A percentile compares a stretch with the other conserved stretches of the same genome.
These are phyloP conservation scores for Blastocladiella britannica DNA, from an alignment of 192 early-diverging fungal species.

Conservation along the genomic window DNA sequence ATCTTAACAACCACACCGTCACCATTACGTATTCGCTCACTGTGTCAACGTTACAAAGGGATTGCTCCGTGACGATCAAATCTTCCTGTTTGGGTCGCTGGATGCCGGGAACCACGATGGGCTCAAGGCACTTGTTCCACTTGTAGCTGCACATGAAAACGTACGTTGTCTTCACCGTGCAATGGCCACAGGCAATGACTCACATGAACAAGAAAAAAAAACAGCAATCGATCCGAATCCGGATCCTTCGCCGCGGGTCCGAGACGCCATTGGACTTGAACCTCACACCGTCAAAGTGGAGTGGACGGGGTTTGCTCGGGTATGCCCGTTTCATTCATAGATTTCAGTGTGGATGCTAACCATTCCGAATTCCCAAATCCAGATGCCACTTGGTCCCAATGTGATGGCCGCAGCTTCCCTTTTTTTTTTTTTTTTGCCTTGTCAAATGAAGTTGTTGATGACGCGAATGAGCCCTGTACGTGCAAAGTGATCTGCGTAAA, in stretches of 20 bases:
- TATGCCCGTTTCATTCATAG: too few species aligned
- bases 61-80: slow-evolving; percentile 9
- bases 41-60: background rate
- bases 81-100: slow-evolving; percentile 8
- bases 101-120: slow-evolving; percentile 1
- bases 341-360: too few species aligned
- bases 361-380: too few species aligned
- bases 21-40: background rate
- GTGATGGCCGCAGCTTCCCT: too few species aligned
- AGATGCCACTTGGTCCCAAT: too few species aligned
- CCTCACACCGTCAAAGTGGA: slow-evolving; percentile 20
- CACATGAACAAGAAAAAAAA: background rate
- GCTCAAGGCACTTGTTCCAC: slow-evolving; percentile 2
- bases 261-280: slow-evolving; percentile 2
- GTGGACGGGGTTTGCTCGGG: slow-evolving; percentile 23
- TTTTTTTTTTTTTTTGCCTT: too few species aligned
- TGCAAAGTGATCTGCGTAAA: too few species aligned
- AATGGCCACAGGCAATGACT: background rate
- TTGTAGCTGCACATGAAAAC: slow-evolving; percentile 10
- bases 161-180: background rate
- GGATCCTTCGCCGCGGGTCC: slow-evolving; percentile 7
- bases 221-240: slow-evolving; percentile 12
- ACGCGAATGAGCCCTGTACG: too few species aligned
- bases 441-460: too few species aligned
- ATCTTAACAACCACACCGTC: slow-evolving; percentile 8